Evolutionary conservation across 495 filamentous ascomycete species (phyloP), one percentile per base, ranked within the genome.

Genomic region (Mycothermus thermophilus): DNA sequence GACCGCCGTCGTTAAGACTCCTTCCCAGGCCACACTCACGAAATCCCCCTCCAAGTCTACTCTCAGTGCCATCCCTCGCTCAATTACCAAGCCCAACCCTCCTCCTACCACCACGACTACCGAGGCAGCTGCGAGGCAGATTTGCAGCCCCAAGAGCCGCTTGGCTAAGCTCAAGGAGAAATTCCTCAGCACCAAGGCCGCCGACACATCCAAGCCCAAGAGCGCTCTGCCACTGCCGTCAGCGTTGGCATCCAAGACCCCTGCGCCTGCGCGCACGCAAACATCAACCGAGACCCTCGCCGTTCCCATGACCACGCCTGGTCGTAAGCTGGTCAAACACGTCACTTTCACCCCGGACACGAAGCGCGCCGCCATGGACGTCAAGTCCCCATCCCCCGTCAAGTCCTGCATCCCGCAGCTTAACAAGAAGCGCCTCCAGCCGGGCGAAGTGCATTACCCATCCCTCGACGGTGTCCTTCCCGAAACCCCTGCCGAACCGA

Each of bases 1-100:
- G 14, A 54, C 66, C 24, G 51, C 58, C 34, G 80, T 69, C 41
- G 50, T 67, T 30, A 87, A 79, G 57, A 58, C 54, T 5, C 55
- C 63, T 1, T 38, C 44, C 3, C 37, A 41, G 2, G 30, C 48
- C 16, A 51, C 55, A 8, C 46, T 64, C 20, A 17, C 33, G n/a
- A 54, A 46, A 28, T 59, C 58, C 17, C 48, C 49, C 1, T 57
- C 51, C 28, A 63, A 63, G 35, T 33, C 51, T 17, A 47, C 50
- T 6, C 35, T 60, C 10, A 25, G 46, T 14, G 52, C 47, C 3
- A 33, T 63, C 12, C 40, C 46, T 15, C 54, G 55, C 5, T 66
- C 63, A 6, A 47, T 54, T 8, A 60, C 51, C 6, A 62, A 51
- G 13, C 63, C 46, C 45, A 57, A 52, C 24, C 32, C 59, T 13